phyloP scores from a whole-genome alignment of 2,329 filamentous ascomycete species.

The Sporothrix brunneoviolacea region DNA sequence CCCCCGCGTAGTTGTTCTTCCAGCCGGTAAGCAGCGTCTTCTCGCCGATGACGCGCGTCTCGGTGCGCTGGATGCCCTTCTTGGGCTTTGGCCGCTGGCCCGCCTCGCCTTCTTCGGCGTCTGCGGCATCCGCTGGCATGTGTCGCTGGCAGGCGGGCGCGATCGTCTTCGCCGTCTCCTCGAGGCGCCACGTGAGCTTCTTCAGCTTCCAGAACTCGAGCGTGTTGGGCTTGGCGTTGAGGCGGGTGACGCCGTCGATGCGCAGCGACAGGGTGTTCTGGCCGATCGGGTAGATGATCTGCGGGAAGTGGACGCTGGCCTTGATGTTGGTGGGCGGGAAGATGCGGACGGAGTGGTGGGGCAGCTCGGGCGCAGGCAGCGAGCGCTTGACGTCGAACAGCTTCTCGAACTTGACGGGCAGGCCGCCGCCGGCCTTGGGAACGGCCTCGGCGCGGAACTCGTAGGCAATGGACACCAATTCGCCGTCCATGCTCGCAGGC shows the following conservation, averaged over 20 bases:
- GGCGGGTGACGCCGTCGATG: conserved; percentile 75
- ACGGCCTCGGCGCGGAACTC: conserved; percentile 63
- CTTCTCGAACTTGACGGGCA: conserved; percentile 55
- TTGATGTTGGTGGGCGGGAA: conserved; percentile 96
- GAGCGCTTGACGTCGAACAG: conserved; percentile 71
- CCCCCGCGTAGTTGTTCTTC: conserved; percentile 62
- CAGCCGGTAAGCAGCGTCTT: conserved; percentile 81
- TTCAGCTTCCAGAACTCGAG: conserved; percentile 80
- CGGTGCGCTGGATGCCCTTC: conserved; percentile 68
- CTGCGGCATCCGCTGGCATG: conserved; percentile 34
- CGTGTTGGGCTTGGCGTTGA: conserved; percentile 61
- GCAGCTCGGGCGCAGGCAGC: conserved; percentile 63
- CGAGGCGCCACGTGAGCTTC: conserved; percentile 87
- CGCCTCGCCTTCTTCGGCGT: no score
- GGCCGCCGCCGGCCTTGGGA: conserved; percentile 45
- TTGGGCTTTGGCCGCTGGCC: conserved; percentile 21
- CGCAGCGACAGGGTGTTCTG: conserved; percentile 72
- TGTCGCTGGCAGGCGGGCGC: conserved; percentile 78
- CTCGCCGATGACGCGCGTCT: conserved; percentile 70
- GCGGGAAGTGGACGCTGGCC: conserved; percentile 72
- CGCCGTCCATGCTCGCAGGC: conserved; percentile 73
- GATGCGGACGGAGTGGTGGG: conserved; percentile 85
- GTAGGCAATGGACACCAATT: conserved; percentile 70
- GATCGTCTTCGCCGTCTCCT: conserved; percentile 75
- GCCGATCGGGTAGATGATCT: conserved; percentile 80